Evolutionary conservation across 306 rosid genomes (phyloP).

Genomic region (Quillaja saponaria): DNA sequence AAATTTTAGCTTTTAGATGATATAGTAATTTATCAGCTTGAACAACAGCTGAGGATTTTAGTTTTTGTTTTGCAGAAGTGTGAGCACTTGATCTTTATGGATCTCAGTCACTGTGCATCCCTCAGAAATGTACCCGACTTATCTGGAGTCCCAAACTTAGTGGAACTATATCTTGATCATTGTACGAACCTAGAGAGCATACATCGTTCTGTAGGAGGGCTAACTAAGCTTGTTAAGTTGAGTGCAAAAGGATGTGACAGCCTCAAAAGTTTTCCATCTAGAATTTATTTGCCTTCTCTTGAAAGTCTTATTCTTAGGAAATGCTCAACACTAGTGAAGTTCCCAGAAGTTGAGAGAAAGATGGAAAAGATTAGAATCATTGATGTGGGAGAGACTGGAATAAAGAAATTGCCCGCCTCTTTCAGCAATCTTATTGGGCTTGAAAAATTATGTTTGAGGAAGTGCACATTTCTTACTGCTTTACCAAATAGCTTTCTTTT

Average conservation of each 20-base stretch:
- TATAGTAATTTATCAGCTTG: too few species aligned
- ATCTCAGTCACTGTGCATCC: not conserved
- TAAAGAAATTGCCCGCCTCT: constrained; percentile 14
- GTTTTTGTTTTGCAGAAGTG: constrained; percentile 8
- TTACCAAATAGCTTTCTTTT: not conserved
- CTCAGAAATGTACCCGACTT: constrained; percentile 13
- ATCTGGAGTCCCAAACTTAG: constrained; percentile 12
- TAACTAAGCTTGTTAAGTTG: constrained; percentile 12
- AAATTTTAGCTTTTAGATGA: too few species aligned
- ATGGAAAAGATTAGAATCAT: constrained; percentile 4
- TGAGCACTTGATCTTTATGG: not conserved
- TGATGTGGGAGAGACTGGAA: not conserved
- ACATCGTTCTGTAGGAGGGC: constrained; percentile 8
- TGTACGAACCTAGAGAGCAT: constrained; percentile 13
- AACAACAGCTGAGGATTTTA: too few species aligned
- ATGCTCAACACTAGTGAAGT: not conserved
- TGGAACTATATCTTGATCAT: not conserved
- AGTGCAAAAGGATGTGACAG: not conserved
- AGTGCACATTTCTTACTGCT: not conserved
- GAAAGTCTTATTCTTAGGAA: not conserved
- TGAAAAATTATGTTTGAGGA: not conserved
- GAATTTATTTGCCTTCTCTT: constrained; percentile 1
- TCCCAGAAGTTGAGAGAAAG: constrained; percentile 21
- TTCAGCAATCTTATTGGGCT: constrained; percentile 8
- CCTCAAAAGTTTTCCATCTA: constrained; percentile 1